Evolutionary conservation across 805 yeast genomes (phyloP), one percentile per base, ranked within the genome.

Genomic region (Yamadazyma tumulicola): DNA sequence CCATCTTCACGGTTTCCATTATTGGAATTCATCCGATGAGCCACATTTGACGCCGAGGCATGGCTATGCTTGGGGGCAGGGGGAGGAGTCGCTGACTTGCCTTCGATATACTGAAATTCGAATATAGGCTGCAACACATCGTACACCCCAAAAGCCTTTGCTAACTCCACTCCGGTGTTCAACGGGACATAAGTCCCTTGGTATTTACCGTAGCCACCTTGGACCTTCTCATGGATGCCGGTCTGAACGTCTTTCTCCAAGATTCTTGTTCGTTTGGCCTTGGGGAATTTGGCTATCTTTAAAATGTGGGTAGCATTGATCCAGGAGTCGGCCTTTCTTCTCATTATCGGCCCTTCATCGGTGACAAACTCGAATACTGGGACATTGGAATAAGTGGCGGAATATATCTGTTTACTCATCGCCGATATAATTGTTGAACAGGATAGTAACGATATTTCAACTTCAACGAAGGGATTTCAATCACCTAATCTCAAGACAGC

Each of bases 381-480:
- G 35, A 85, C 84, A 47, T 87, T 77, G 25, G 89, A 73, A 64
- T 85, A 82, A 16, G 85, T 80, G 26, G 84, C 83, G 2, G 87
- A 80, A 55, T 81, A 83, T 21, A 83, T 69, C 45, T 69, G 71
- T 30, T 52, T 47, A 32, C 34, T 26, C 46, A 42, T 42, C n/a
- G n/a, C n/a, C n/a, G n/a, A n/a, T n/a, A n/a, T n/a, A n/a, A n/a
- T n/a, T n/a, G n/a, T n/a, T n/a, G n/a, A n/a, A n/a, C n/a, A n/a
- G n/a, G n/a, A n/a, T n/a, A n/a, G n/a, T n/a, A n/a, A n/a, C n/a
- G n/a, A n/a, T n/a, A n/a, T n/a, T n/a, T n/a, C n/a, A n/a, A n/a
- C n/a, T n/a, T n/a, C n/a, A n/a, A n/a, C n/a, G n/a, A n/a, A n/a
- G n/a, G n/a, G n/a, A n/a, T n/a, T n/a, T n/a, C n/a, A n/a, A n/a